Conservation (phyloP, 768 basidiomycete genomes). For the Clathrus columnatus region DNA sequence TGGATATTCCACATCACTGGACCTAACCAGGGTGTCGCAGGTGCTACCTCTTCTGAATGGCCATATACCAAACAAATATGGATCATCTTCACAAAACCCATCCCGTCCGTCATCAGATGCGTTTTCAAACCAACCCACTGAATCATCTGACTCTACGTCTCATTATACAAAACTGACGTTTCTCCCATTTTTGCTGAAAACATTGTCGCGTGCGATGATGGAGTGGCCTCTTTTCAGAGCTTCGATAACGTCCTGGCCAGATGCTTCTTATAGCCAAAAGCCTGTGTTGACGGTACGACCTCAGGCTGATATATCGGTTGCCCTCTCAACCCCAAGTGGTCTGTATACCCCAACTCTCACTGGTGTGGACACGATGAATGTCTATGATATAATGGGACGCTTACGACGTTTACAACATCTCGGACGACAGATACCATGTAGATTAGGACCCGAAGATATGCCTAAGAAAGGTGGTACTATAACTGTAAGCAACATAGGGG, state of each 20-base stretch:
- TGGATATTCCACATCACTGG: slow-evolving; percentile 69
- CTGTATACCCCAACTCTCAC: slow-evolving; percentile 73
- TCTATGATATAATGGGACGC: slow-evolving; percentile 53
- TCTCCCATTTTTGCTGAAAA: slow-evolving; percentile 78
- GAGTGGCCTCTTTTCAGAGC: slow-evolving; percentile 81
- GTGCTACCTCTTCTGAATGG: slow-evolving; percentile 56
- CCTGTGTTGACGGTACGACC: slow-evolving; percentile 68
- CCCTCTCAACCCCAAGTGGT: slow-evolving; percentile 72
- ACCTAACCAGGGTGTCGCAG: slow-evolving; percentile 60
- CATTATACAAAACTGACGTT: slow-evolving; percentile 66
- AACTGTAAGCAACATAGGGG: slow-evolving; percentile 76
- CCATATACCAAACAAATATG: slow-evolving; percentile 55
- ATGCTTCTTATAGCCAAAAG: slow-evolving; percentile 27
- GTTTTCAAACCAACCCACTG: not conserved
- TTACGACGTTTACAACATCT: slow-evolving; percentile 54
- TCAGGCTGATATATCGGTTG: slow-evolving; percentile 65
- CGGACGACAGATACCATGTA: slow-evolving; percentile 60
- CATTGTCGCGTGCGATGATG: slow-evolving; percentile 68
- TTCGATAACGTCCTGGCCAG: slow-evolving; percentile 45
- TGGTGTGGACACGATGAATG: slow-evolving; percentile 41
- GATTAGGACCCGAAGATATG: slow-evolving; percentile 59
- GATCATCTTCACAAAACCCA: slow-evolving; percentile 35
- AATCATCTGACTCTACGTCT: slow-evolving; percentile 26
- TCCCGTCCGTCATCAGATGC: slow-evolving; percentile 13
- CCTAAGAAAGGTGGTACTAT: slow-evolving; percentile 70